Conservation (phyloP, 148 eudicot species). For the Simmondsia chinensis region DNA sequence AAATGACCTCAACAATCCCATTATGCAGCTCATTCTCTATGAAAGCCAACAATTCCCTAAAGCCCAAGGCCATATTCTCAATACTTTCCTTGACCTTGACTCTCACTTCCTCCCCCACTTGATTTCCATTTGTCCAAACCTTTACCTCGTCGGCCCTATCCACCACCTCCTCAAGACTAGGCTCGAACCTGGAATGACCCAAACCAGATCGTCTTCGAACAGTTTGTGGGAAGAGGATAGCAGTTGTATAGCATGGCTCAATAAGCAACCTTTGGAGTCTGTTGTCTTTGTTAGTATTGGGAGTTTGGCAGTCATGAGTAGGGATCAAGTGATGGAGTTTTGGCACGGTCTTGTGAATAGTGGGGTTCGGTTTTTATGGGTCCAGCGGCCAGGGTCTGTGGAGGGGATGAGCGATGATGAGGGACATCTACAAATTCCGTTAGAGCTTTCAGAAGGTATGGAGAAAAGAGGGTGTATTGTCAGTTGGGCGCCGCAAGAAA, state of each 20-base stretch:
- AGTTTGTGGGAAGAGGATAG: constrained; percentile 13
- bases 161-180: constrained; percentile 5
- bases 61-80: constrained; percentile 20
- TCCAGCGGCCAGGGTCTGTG: constrained; percentile 11
- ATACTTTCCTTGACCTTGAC: constrained; percentile 19
- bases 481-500: constrained; percentile 21
- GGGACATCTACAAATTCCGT: background rate
- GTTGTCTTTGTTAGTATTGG: constrained; percentile 23
- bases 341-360: constrained; percentile 20
- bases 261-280: constrained; percentile 5
- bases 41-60: background rate
- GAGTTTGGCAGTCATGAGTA: constrained; percentile 8
- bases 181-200: background rate
- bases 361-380: constrained; percentile 13
- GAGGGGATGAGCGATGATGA: constrained; percentile 3
- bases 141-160: constrained; percentile 17
- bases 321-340: constrained; percentile 17
- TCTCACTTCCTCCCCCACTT: constrained; percentile 5
- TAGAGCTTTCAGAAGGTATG: background rate
- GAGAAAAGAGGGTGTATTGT: constrained; percentile 7
- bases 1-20: background rate
- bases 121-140: constrained; percentile 2
- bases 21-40: background rate
- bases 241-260: constrained; percentile 19
- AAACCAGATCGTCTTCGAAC: background rate